Evolutionary conservation across 768 basidiomycete genomes (phyloP), one percentile per base, ranked within the genome.

Genomic region (Pleurotus cornucopiae): DNA sequence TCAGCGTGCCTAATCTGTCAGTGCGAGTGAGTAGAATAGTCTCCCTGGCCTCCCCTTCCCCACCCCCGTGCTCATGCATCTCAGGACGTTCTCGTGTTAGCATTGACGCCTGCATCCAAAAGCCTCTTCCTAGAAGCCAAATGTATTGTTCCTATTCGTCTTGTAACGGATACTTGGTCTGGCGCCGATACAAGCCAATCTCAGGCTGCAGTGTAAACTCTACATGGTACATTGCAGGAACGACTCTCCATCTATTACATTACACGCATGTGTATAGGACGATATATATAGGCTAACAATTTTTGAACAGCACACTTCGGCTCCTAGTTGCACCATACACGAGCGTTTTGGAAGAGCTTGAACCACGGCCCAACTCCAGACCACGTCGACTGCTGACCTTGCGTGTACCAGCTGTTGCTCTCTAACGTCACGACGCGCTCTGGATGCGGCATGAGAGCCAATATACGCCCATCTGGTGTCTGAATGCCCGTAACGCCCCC

Each of bases 401-500:
- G 62, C 1, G 94, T 89, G 70, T 88, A 91, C 95, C 95, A 99
- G 64, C 93, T 95, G 66, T 95, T 97, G 64, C 87, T 89, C 64
- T 90, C 89, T 56, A 90, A 64, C 26, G 84, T 78, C 16, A 83
- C 80, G 4, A 91, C 89, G 13, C 96, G 84, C 69, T 98, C 97
- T 0, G 96, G 95, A 71, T 98, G 97, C 13, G 97, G 97, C 97
- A 99, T 99, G 63, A 98, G 71, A 1, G 93, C 94, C 54, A 98
- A 75, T 6, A 99, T 88, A n/a, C 94, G 81, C 9, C 97, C 97
- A 64, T 86, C 82, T 0, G 83, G 79, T 5, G 92, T 93, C 61
- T 92, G 89, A 21, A 98, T 80, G 16, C 94, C 97, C 11, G 95
- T 89, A 46, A 96, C 83, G 4, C 94, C 97, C 4, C 76, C 85